A percentile compares a stretch with the other conserved stretches of the same genome.
phyloP scores from a whole-genome alignment of 202 grass and related monocot species.

The Bolboschoenoplectus hybrid region DNA sequence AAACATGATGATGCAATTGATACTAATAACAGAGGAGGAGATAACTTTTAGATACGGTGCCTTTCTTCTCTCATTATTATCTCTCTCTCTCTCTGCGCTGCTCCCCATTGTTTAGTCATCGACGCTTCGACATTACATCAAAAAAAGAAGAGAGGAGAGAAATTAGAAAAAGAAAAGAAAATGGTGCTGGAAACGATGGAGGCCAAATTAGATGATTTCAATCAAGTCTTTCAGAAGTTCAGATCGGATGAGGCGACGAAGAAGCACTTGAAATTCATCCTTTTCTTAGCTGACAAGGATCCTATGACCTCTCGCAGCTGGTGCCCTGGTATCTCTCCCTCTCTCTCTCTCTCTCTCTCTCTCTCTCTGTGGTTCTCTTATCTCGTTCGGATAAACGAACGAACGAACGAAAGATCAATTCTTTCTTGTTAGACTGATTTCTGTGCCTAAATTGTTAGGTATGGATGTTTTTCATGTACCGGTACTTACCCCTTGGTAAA shows the following conservation, averaged over 20 bases:
- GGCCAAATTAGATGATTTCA: constrained; percentile 44
- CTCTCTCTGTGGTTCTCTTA: not conserved
- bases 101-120: not conserved
- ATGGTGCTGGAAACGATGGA: constrained; percentile 45
- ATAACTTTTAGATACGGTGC: not conserved
- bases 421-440: constrained; percentile 3
- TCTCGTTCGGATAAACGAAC: not conserved
- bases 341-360: not conserved
- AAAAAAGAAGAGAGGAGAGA: not conserved
- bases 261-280: constrained; percentile 64
- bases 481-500: not conserved
- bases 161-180: not conserved
- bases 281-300: constrained; percentile 87
- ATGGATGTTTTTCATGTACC: not conserved
- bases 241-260: constrained; percentile 29
- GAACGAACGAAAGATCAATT: not conserved
- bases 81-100: not conserved
- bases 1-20: not conserved
- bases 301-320: constrained; percentile 67
- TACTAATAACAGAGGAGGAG: not conserved
- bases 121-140: not conserved
- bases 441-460: not conserved
- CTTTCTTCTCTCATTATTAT: not conserved
- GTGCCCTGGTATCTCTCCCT: constrained; percentile 59
- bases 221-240: constrained; percentile 44